Percentiles rank a stretch among this genome's conserved stretches.
These are phyloP conservation scores for Triticum turgidum DNA, from an alignment of 176 grass and related monocot species.

Conservation along the genomic window DNA sequence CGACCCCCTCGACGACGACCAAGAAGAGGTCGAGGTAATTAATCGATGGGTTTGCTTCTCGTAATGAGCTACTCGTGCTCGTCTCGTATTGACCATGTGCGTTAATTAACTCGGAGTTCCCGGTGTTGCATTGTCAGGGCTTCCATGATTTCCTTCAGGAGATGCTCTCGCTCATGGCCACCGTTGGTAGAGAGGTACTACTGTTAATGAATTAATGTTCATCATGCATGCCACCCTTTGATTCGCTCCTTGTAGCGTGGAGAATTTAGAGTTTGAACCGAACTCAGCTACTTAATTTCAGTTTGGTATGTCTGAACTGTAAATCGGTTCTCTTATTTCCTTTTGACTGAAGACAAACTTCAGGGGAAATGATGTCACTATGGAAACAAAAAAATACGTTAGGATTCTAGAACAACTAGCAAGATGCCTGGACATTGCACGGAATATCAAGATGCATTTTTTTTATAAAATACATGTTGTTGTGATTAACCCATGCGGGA, in stretches of 20 bases:
- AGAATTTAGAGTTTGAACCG: not conserved
- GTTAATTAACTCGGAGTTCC: not conserved
- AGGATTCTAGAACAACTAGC: not conserved
- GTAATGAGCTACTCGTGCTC: not conserved
- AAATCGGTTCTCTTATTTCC: not conserved
- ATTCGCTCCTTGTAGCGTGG: not conserved
- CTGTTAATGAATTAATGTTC: not conserved
- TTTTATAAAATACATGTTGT: too few relatives aligned
- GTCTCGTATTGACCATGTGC: not conserved
- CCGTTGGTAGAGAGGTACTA: constrained; percentile 60
- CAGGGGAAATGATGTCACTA: not conserved
- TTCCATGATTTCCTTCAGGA: constrained; percentile 88
- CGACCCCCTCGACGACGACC: constrained; percentile 59
- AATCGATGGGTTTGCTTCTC: not conserved
- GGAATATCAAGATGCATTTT: too few relatives aligned
- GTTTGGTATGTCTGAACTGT: not conserved
- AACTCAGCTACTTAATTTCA: not conserved
- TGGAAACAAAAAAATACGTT: not conserved
- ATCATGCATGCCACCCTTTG: not conserved
- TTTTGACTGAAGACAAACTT: not conserved
- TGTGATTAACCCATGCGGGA: too few relatives aligned
- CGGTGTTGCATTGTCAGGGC: constrained; percentile 36
- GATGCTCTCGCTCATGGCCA: constrained; percentile 85
- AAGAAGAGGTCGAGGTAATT: constrained; percentile 65
- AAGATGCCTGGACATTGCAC: too few relatives aligned